Percentiles rank a stretch among this genome's conserved stretches.
Conservation (phyloP, 1,139 yeast species). For the Magnusiomyces tetraspermus region DNA sequence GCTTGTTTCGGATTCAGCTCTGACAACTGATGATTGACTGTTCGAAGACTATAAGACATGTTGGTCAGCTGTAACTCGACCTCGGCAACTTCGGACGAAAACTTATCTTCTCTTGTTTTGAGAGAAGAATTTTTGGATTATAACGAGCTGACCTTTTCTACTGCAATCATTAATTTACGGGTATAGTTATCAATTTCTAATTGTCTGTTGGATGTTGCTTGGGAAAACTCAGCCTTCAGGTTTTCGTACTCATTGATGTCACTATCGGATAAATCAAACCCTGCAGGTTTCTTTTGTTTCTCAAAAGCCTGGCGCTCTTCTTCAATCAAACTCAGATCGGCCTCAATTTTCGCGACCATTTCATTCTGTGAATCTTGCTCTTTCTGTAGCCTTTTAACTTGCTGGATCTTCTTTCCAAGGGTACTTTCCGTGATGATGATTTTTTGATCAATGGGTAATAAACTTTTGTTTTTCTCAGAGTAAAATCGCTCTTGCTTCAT, state of each 20-base stretch:
- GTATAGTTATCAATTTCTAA: slow-evolving; percentile 22
- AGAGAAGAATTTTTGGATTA: slow-evolving; percentile 26
- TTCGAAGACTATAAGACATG: slow-evolving; percentile 20
- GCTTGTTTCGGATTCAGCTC: slow-evolving; percentile 28
- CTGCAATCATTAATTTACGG: slow-evolving; percentile 24
- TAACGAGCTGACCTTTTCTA: slow-evolving; percentile 23
- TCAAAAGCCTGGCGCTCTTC: slow-evolving; percentile 40
- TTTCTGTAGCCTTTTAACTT: slow-evolving; percentile 42
- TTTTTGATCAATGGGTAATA: slow-evolving; percentile 52
- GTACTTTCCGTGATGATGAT: slow-evolving; percentile 42
- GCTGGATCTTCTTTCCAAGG: slow-evolving; percentile 40
- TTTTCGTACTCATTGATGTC: slow-evolving; percentile 52
- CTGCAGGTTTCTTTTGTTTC: slow-evolving; percentile 25
- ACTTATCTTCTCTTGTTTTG: slow-evolving; percentile 15
- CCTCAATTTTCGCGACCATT: slow-evolving; percentile 37
- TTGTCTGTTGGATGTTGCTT: slow-evolving; percentile 25
- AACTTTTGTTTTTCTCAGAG: slow-evolving; percentile 40
- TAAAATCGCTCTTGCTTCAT: slow-evolving; percentile 36
- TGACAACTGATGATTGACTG: slow-evolving; percentile 33
- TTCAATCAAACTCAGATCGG: slow-evolving; percentile 43
- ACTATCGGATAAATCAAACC: slow-evolving; percentile 37
- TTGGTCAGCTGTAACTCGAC: slow-evolving; percentile 15
- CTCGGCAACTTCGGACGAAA: slow-evolving; percentile 31
- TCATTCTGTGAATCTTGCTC: slow-evolving; percentile 48
- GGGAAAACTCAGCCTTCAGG: slow-evolving; percentile 45